A percentile compares a stretch with the other conserved stretches of the same genome.
Conservation (phyloP, 2,329 filamentous ascomycete genomes). For the Proliferodiscus dingleyae region DNA sequence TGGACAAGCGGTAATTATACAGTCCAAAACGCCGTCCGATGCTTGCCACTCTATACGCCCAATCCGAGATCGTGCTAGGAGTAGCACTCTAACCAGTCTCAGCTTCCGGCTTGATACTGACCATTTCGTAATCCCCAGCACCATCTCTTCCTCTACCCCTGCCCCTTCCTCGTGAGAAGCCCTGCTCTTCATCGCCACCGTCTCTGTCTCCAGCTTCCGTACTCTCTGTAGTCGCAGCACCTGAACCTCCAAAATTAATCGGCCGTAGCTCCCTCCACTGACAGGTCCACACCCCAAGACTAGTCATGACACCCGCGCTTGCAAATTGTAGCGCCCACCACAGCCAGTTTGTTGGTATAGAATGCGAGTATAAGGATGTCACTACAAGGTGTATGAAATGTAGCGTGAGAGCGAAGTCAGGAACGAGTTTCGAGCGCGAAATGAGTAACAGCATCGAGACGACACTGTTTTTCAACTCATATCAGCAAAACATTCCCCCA, state of each 20-base stretch:
- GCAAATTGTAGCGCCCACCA: constrained; percentile 76
- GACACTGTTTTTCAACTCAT: constrained; percentile 48
- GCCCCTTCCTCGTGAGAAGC: constrained; percentile 45
- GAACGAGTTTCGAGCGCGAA: constrained; percentile 85
- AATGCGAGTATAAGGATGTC: constrained; percentile 72
- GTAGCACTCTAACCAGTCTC: constrained; percentile 9
- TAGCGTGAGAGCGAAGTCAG: constrained; percentile 88
- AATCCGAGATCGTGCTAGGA: constrained; percentile 11
- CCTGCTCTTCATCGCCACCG: constrained; percentile 43
- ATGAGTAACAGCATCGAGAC: constrained; percentile 80
- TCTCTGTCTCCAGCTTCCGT: constrained; percentile 18
- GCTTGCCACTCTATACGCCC: constrained; percentile 16
- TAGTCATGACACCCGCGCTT: constrained; percentile 59
- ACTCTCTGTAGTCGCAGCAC: constrained; percentile 20
- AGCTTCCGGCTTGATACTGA: constrained; percentile 41
- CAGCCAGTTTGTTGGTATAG: constrained; percentile 69
- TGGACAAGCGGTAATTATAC: constrained; percentile 5
- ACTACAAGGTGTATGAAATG: constrained; percentile 77
- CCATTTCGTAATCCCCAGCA: constrained; percentile 63
- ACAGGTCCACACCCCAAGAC: constrained; percentile 82
- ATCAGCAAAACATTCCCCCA: constrained; percentile 2
- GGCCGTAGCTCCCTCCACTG: constrained; percentile 84
- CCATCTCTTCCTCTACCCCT: constrained; percentile 50
- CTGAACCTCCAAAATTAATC: constrained; percentile 73
- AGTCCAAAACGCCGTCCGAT: constrained; percentile 18